Base-by-base conservation (phyloP, 2,329 filamentous ascomycete species). In the Penicillium palitans region DNA sequence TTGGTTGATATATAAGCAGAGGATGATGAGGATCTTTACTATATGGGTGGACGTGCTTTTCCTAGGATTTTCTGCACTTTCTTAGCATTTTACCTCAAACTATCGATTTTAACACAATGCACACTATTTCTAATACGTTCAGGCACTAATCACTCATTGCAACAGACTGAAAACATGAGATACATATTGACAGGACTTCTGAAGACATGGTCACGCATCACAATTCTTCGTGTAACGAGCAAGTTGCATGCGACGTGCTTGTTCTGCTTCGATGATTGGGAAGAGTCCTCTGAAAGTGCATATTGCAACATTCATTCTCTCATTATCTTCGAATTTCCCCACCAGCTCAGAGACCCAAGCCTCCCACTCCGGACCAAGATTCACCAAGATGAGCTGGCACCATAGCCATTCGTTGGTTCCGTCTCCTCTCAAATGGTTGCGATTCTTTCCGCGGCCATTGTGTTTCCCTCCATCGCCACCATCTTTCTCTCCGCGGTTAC, bases 301-400 rank as follows among this genome's bases (percentile, higher is more conserved):
- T 15, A 35, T 35, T n/a, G 55, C 31, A 42, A 4, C 49, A 37
- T 29, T n/a, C 44, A 25, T 49, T 17, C 15, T 49, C 17, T 44
- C 31, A 6, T 40, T 35, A 19, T 31, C 12, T 9, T 54, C 21
- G 29, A 50, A 41, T 35, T 44, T 55, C 0, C 10, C 39, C 21
- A 55, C 40, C 29, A 50, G 15, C 13, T 47, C 41, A 21, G 35
- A 45, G 29, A 60, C 29, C 55, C 50, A 58, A 21, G 25, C 17
- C 17, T 46, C 46, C 58, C 50, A 60, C 21, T 39, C 33, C n/a
- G 46, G 45, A 1, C 55, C 55, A 29, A 55, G 39, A 39, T 54
- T 58, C 15, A 40, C 50, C 25, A 60, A 21, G 41, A 60, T 58
- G 35, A 55, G 48, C 10, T 58, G 58, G 13, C 58, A 60, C 50